Conservation (phyloP, 768 basidiomycete genomes). For the Multifurca ochricompacta region DNA sequence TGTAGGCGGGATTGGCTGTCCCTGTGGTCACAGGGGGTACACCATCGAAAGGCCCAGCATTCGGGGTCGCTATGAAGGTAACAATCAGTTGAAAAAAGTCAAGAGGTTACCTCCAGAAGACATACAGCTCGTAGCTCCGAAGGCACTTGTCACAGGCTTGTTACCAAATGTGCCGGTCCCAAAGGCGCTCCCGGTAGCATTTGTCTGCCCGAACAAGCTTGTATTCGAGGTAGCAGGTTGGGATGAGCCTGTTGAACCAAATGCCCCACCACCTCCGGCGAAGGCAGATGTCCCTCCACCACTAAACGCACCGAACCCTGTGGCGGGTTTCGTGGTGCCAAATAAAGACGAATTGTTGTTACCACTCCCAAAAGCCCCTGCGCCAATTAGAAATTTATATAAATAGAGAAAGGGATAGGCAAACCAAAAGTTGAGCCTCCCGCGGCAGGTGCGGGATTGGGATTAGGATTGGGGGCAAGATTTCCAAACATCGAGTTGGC, state of each 20-base stretch:
- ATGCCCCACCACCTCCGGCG: conserved; percentile 38
- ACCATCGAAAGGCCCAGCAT: conserved; percentile 28
- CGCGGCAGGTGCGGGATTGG: conserved; percentile 27
- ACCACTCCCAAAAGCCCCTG: conserved; percentile 35
- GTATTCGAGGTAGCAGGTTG: conserved; percentile 35
- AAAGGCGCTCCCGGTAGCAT: conserved; percentile 31
- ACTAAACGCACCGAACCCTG: conserved; percentile 73
- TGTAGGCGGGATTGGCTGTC: conserved; percentile 57
- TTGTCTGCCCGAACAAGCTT: conserved; percentile 53
- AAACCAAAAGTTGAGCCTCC: conserved; percentile 32
- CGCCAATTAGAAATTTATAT: conserved; percentile 4
- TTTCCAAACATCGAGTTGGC: conserved; percentile 81
- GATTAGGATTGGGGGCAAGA: conserved; percentile 31
- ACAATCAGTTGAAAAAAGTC: conserved; percentile 9
- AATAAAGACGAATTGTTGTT: conserved; percentile 40
- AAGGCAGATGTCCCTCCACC: conserved; percentile 48
- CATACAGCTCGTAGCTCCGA: conserved; percentile 36
- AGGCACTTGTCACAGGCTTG: conserved; percentile 34
- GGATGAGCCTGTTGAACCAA: conserved; percentile 30
- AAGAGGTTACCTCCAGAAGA: neutral
- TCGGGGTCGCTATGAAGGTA: conserved; percentile 25
- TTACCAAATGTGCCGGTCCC: conserved; percentile 35
- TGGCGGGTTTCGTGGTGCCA: conserved; percentile 58
- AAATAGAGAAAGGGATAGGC: conserved; percentile 18
- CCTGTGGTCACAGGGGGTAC: conserved; percentile 60